Evolutionary conservation across 2,329 filamentous ascomycete species (phyloP), one percentile per base, ranked within the genome.

Genomic region (Xylaria digitata): DNA sequence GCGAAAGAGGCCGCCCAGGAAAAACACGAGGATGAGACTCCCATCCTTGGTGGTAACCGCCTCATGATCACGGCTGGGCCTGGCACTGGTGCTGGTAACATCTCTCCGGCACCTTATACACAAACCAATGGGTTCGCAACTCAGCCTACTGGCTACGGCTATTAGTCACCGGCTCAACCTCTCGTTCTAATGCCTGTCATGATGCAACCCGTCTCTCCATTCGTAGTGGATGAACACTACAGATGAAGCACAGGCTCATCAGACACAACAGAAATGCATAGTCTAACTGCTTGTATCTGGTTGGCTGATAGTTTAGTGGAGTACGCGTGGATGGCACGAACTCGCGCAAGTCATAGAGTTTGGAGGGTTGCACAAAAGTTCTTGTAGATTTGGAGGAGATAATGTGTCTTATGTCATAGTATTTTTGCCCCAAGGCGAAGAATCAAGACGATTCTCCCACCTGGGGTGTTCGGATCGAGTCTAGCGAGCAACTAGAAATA

Each of bases 41-140:
- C 96, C 5, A 98, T 99, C 75, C 88, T 99, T 30, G 94, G 95
- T 61, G 91, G 89, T 70, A 91, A 90, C 71, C 90, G 96, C 60
- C 87, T 99, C 59, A 97, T 99, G 94, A 92, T 99, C 74, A 99
- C 96, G 43, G 94, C 96, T 76, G 96, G 94, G 9, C 93, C 95
- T 26, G 84, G 85, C 77, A 80, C 84, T 71, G 79, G 76, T 62
- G 79, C 78, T 50, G 80, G 81, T 76, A 80, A 82, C 74, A 79
- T 87, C 66, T 88, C 89, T 62, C 90, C 92, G 9, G 87, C 87
- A 57, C 89, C 91, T 3, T 96, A 90, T 75, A 87, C 86, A 55
- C 92, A 96, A 77, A 85, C 92, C 23, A 98, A 97, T 77, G 95
- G 95, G 64, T 93, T 97, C 75, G 90, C 91, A 66, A 92, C 94